phyloP scores from a whole-genome alignment of 352 stramenopile species.

The Globisporangium iwayamae region DNA sequence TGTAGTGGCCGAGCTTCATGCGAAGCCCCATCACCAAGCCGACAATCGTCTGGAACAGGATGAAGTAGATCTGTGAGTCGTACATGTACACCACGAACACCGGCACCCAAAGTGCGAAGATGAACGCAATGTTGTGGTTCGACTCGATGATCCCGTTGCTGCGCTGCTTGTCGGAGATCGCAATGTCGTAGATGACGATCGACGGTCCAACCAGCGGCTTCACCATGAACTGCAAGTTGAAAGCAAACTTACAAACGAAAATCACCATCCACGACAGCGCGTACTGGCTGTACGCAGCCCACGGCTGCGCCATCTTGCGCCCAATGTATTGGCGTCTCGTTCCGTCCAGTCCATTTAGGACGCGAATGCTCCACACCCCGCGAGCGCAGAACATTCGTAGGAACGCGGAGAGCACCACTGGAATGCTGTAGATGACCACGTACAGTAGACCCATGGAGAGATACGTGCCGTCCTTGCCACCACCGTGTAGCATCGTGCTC shows the following conservation, averaged over 20 bases:
- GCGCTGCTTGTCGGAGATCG: slow-evolving; percentile 27
- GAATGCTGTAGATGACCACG: slow-evolving; percentile 54
- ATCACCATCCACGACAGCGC: slow-evolving; percentile 67
- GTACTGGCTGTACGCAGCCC: slow-evolving; percentile 58
- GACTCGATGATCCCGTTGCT: slow-evolving; percentile 53
- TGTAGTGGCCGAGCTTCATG: slow-evolving; percentile 76
- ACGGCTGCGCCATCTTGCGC: slow-evolving; percentile 64
- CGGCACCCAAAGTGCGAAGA: slow-evolving; percentile 67
- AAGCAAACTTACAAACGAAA: slow-evolving; percentile 76
- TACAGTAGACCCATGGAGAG: slow-evolving; percentile 61
- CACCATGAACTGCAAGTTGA: slow-evolving; percentile 82
- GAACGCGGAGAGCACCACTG: slow-evolving; percentile 41
- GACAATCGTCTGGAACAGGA: slow-evolving; percentile 73
- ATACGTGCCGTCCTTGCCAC: slow-evolving; percentile 47
- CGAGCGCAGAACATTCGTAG: slow-evolving; percentile 53
- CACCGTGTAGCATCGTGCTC: slow-evolving; percentile 42
- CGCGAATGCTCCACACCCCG: slow-evolving; percentile 52
- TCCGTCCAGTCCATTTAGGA: slow-evolving; percentile 64
- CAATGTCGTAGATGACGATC: slow-evolving; percentile 71
- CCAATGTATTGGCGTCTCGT: slow-evolving; percentile 76
- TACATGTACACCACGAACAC: slow-evolving; percentile 86
- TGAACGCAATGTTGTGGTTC: slow-evolving; percentile 80
- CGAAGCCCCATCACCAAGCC: slow-evolving; percentile 70
- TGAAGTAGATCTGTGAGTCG: slow-evolving; percentile 87
- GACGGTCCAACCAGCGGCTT: slow-evolving; percentile 70